These are phyloP conservation scores for Apiotrichum sp. DNA, from an alignment of 1,284 basidiomycete genomes.

Conservation along the genomic window DNA sequence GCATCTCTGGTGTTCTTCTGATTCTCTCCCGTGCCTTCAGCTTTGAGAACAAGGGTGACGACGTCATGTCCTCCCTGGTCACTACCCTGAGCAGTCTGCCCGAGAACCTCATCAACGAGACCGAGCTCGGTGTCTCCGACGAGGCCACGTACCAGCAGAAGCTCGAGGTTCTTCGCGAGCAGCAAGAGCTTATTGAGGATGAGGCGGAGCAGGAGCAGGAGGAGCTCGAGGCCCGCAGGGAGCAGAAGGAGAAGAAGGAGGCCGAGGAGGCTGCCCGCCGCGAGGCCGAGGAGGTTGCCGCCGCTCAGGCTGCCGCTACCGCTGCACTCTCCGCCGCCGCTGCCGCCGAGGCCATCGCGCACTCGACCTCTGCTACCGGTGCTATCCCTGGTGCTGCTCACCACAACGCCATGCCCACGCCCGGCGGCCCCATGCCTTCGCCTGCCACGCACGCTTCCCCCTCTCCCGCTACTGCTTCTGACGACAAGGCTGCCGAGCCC, in stretches of 20 bases:
- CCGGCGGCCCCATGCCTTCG: too few species aligned
- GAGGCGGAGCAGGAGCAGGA: constrained; percentile 93
- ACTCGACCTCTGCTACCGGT: neutral
- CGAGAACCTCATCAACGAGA: constrained; percentile 92
- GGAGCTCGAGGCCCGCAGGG: constrained; percentile 83
- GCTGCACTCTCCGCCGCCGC: neutral
- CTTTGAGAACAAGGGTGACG: constrained; percentile 78
- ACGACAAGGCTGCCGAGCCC: neutral
- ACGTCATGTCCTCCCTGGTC: constrained; percentile 77
- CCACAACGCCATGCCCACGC: neutral
- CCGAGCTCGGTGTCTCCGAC: constrained; percentile 81
- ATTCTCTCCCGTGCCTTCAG: constrained; percentile 90
- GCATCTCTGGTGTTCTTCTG: constrained; percentile 88
- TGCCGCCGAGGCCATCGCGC: neutral
- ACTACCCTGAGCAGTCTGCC: constrained; percentile 87
- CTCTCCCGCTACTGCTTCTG: too few species aligned
- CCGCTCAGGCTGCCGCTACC: constrained; percentile 47
- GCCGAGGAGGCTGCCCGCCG: constrained; percentile 53
- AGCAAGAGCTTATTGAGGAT: constrained; percentile 98
- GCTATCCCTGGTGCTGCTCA: neutral
- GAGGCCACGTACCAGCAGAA: constrained; percentile 97
- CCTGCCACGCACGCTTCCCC: too few species aligned
- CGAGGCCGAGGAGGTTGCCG: constrained; percentile 26
- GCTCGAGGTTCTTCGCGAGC: constrained; percentile 93
- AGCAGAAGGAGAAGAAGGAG: constrained; percentile 73